Evolutionary conservation across 768 basidiomycete species (phyloP).

Genomic region (Mycena rebaudengoi): DNA sequence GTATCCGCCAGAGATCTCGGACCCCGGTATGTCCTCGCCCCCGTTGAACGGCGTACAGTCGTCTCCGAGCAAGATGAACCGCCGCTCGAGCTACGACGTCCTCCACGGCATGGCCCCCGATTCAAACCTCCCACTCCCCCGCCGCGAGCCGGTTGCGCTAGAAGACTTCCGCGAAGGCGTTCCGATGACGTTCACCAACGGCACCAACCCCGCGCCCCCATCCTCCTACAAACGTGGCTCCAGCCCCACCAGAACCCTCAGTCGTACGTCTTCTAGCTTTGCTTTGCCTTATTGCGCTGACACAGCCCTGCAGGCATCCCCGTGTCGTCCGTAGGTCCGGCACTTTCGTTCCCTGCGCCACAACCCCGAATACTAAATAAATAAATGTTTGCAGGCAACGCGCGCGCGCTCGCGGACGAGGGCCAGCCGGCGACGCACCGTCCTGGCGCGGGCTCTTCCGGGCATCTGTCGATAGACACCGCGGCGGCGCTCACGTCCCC

Average conservation of each 20-base stretch:
- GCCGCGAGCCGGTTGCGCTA: conserved; percentile 57
- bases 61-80: conserved; percentile 59
- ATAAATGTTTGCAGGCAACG: conserved; percentile 68
- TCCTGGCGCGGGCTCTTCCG: conserved; percentile 33
- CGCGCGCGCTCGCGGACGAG: conserved; percentile 84
- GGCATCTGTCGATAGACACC: conserved; percentile 45
- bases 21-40: conserved; percentile 37
- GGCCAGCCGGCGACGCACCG: conserved; percentile 51
- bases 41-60: conserved; percentile 38
- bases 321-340: conserved; percentile 79
- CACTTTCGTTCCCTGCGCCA: conserved; percentile 15
- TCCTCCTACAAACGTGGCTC: conserved; percentile 58
- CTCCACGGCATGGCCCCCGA: conserved; percentile 78
- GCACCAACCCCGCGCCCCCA: conserved; percentile 47
- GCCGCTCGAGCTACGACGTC: conserved; percentile 77
- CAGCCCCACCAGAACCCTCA: conserved; percentile 81
- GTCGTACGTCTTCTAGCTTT: conserved; percentile 63
- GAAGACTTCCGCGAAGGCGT: conserved; percentile 79
- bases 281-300: conserved; percentile 24
- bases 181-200: conserved; percentile 59
- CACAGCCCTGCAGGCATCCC: conserved; percentile 76
- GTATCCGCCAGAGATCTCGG: conserved; percentile 49
- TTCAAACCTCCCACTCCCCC: conserved; percentile 75
- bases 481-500: conserved; percentile 41
- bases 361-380: conserved; percentile 31